Base-by-base conservation (phyloP, 768 basidiomycete genomes). In the Tylopilus sp. region DNA sequence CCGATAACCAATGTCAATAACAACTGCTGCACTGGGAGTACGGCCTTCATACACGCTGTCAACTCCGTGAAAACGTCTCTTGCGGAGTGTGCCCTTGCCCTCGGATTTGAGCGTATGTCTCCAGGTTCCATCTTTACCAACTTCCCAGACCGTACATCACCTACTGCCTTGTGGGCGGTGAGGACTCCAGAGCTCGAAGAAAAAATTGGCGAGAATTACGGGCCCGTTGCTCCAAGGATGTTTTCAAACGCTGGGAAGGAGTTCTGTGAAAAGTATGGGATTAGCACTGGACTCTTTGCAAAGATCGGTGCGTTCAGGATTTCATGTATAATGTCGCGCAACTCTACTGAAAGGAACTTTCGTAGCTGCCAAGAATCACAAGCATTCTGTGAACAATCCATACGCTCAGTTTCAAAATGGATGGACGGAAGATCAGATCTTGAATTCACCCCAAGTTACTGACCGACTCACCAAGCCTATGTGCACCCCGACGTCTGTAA, bases 1-100 rank as follows among this genome's bases (percentile, higher is more conserved):
- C 90, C 91, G 0, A 85, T 93, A 62, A 78, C 86, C 45, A 93
- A 92, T 60, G 87, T 92, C 38, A 92, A 90, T 74, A 92, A 92
- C 71, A 89, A 89, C 69, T 92, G 90, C 62, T 85, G 89, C 4
- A 90, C 90, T 1, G 90, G 89, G 4, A 86, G 85, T 45, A 78
- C 87, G 0, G 89, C 92, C 6, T 75, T 93, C 21, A 89, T 80
- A 66, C 79, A 87, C 42, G 88, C 86, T 7, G 86, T 86, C 58
- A 83, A 78, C 22, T 76, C 80, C 10, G 82, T 93, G 40, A 88
- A 85, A 65, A 78, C 78, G 34, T 86, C 86, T 14, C 76, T 84
- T 51, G 81, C 74, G 3, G 85, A 89, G 50, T 92, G 90, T 64
- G 81, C 85, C 1, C 73, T 94, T 21, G 91, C 92, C 0, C 81